These are phyloP conservation scores for Rhizopogon vesiculosus DNA, from an alignment of 768 basidiomycete species.

Conservation along the genomic window DNA sequence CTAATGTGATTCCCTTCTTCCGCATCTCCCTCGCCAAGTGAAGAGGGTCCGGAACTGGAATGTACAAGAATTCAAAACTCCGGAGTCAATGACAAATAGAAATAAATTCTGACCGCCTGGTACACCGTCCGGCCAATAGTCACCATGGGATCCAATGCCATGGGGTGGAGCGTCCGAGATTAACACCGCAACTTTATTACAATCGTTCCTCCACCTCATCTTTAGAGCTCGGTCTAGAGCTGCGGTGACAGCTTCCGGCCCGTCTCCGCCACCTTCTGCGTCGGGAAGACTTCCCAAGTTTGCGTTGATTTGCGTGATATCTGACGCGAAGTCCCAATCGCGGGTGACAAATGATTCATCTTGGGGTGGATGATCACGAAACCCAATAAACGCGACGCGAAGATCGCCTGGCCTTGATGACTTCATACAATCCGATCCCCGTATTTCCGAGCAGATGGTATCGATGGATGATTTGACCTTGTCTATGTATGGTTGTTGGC, in stretches of 20 bases:
- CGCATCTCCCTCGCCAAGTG: conserved; percentile 40
- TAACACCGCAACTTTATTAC: conserved; percentile 41
- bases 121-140: conserved; percentile 35
- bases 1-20: conserved; percentile 45
- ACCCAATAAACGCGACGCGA: conserved; percentile 40
- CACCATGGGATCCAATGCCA: conserved; percentile 34
- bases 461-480: conserved; percentile 3
- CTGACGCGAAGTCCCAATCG: conserved; percentile 36
- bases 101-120: neutral
- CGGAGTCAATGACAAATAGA: neutral
- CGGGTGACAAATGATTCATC: conserved; percentile 42
- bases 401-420: conserved; percentile 35
- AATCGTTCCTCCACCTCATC: conserved; percentile 39
- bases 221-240: conserved; percentile 39
- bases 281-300: conserved; percentile 30
- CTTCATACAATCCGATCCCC: conserved; percentile 32
- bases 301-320: conserved; percentile 30
- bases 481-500: conserved; percentile 34
- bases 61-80: neutral
- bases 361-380: conserved; percentile 44
- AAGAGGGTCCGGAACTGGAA: conserved; percentile 23
- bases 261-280: conserved; percentile 39
- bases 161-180: conserved; percentile 51
- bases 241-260: conserved; percentile 48
- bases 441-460: conserved; percentile 32